Conservation (phyloP, 2,329 filamentous ascomycete genomes). For the Capronia epimyces region DNA sequence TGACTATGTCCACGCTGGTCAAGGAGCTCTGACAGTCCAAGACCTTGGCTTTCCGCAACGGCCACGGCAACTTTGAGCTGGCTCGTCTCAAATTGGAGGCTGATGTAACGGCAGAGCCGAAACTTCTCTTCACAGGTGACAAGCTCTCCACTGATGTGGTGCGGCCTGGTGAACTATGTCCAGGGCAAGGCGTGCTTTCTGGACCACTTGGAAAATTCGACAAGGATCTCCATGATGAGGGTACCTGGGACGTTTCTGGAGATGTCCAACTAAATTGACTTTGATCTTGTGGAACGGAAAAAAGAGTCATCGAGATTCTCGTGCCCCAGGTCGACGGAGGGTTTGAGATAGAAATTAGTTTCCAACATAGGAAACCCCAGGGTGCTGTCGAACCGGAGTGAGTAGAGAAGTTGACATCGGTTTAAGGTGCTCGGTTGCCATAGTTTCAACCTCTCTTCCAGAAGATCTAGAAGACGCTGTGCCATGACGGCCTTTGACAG, state of each 20-base stretch:
- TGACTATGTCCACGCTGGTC: not conserved
- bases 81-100: not conserved
- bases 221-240: slow-evolving; percentile 1
- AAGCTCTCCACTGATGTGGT: not conserved
- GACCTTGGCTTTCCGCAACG: slow-evolving; percentile 4
- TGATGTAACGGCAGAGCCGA: not conserved
- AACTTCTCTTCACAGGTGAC: not conserved
- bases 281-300: not conserved
- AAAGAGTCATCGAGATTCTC: not conserved
- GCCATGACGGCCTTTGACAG: not conserved
- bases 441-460: slow-evolving; percentile 47
- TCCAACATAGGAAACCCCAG: not conserved
- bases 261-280: slow-evolving; percentile 7
- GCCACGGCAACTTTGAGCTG: slow-evolving; percentile 6
- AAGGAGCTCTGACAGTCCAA: not conserved
- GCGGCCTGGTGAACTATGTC: not conserved
- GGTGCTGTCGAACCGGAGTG: not conserved
- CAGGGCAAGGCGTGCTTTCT: slow-evolving; percentile 1
- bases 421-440: slow-evolving; percentile 2
- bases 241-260: not conserved
- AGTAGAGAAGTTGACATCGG: not conserved
- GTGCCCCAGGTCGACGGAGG: not conserved
- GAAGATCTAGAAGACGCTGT: slow-evolving; percentile 5
- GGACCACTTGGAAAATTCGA: not conserved
- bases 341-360: not conserved